Conservation (phyloP, 257 asterid species). For the Nicotiana noctiflora region DNA sequence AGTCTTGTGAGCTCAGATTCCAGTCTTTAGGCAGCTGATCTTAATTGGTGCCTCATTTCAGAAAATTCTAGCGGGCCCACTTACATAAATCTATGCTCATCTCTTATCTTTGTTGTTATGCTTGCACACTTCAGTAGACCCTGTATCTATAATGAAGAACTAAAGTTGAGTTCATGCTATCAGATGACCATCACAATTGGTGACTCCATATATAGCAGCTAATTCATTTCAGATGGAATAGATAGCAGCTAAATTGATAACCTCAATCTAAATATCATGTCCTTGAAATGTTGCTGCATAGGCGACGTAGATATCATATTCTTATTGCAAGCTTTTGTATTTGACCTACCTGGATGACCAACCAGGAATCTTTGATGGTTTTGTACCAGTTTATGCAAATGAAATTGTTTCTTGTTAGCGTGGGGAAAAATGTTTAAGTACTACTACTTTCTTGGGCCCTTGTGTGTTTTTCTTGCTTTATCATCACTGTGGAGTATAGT, state of each 20-base stretch:
- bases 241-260: neutral
- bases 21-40: neutral
- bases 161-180: neutral
- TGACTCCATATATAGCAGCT: neutral
- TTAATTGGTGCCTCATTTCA: neutral
- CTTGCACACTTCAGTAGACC: neutral
- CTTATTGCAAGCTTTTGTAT: neutral
- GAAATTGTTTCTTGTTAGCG: neutral
- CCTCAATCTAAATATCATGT: neutral
- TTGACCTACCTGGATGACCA: neutral
- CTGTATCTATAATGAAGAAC: neutral
- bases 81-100: neutral
- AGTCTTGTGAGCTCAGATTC: neutral
- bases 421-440: neutral
- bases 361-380: neutral
- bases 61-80: neutral
- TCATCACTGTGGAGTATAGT: neutral
- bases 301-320: neutral
- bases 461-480: neutral
- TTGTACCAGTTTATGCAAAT: neutral
- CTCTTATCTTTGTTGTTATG: neutral
- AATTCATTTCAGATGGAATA: neutral
- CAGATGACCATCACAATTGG: neutral
- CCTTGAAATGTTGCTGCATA: neutral
- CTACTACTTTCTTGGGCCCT: neutral